Evolutionary conservation across 768 basidiomycete species (phyloP).

Genomic region (Neoboletus brunneissimus): DNA sequence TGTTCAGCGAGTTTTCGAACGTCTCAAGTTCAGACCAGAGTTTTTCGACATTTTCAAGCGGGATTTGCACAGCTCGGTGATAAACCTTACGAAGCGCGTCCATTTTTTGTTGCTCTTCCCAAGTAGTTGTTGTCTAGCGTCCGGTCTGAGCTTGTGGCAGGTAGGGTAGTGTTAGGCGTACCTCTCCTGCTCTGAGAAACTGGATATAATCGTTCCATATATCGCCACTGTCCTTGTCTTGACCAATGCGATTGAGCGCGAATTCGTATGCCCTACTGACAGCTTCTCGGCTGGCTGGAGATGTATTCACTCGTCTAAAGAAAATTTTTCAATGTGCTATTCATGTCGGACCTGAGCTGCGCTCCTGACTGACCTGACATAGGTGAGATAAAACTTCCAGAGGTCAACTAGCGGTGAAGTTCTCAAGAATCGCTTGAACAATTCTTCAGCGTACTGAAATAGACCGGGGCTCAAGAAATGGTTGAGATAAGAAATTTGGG

Average conservation of each 20-base stretch:
- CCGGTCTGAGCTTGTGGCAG: constrained; percentile 2
- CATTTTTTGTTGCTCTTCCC: constrained; percentile 97
- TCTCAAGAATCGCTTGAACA: constrained; percentile 88
- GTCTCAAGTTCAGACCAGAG: constrained; percentile 93
- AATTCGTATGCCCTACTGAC: constrained; percentile 92
- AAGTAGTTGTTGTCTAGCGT: constrained; percentile 67
- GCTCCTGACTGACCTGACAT: constrained; percentile 69
- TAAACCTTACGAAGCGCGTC: constrained; percentile 89
- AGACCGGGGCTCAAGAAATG: constrained; percentile 67
- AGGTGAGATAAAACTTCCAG: constrained; percentile 91
- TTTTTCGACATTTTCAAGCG: constrained; percentile 87
- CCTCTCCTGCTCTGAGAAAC: constrained; percentile 79
- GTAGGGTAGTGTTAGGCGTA: constrained; percentile 34
- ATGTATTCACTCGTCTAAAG: constrained; percentile 64
- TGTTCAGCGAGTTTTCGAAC: constrained; percentile 87
- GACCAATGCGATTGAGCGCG: constrained; percentile 83
- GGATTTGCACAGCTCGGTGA: constrained; percentile 91
- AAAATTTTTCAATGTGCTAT: constrained; percentile 11
- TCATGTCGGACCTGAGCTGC: constrained; percentile 6
- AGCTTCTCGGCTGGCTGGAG: constrained; percentile 65
- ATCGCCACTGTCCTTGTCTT: constrained; percentile 87
- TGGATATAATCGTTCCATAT: constrained; percentile 95
- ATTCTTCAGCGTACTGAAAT: constrained; percentile 74
- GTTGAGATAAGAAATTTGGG: constrained; percentile 81
- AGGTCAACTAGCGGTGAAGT: constrained; percentile 85